Evolutionary conservation across 257 asterid genomes (phyloP), one percentile per base, ranked within the genome.

Genomic region (Solanum ossicruentum): DNA sequence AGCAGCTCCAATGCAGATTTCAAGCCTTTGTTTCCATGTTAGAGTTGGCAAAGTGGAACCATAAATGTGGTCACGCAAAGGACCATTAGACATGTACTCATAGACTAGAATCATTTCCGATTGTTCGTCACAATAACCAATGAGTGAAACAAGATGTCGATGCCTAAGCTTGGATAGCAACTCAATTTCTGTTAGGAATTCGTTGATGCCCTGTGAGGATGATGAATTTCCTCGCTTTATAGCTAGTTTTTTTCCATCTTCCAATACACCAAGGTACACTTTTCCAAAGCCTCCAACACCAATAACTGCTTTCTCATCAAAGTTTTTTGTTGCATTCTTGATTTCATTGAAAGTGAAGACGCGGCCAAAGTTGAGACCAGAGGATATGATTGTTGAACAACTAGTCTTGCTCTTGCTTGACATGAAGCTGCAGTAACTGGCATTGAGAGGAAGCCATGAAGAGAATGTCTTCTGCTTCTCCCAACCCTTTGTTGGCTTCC

Each of bases 261-360:
- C 92, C 12, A 86, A 55, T 45, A 87, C 93, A 0, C 93, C 98
- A 0, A 96, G 89, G 85, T 91, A 96, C n/a, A 96, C 99, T 84
- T 95, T 96, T 3, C 98, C 99, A n/a, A 96, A 96, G 1, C 99
- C 99, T 6, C 99, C 98, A 13, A 96, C 95, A 51, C 98, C 98
- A 4, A 95, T 89, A 6, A 95, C 92, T 2, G 88, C 93, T 45
- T 89, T 87, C 41, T 95, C 97, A 39, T 93, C 96, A 21, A 96
- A 96, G 60, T 91, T 91, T 82, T 89, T 95, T 4, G 99, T 95
- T 6, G 98, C 98, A 8, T 88, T 91, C 1, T 88, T 88, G 5
- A 95, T 85, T 65, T 96, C 98, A 16, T 66, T 89, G 73, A 96
- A 87, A 23, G 93, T 92, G 89, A 96, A 95, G 85, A 66, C 63